A percentile compares a stretch with the other conserved stretches of the same genome.
These are phyloP conservation scores for Backusella psychrophila DNA, from an alignment of 192 early-diverging fungal genomes.

Conservation along the genomic window DNA sequence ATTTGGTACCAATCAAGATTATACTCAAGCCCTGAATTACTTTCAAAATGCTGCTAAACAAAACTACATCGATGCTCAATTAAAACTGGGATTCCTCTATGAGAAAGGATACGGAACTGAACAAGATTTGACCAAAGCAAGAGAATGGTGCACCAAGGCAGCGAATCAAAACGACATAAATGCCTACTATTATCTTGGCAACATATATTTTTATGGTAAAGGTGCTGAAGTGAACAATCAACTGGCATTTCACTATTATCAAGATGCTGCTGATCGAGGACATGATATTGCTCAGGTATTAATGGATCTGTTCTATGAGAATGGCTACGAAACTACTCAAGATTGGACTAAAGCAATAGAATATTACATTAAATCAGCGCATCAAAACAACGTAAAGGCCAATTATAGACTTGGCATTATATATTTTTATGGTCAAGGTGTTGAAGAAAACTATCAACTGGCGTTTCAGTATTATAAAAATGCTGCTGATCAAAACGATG, in stretches of 20 bases:
- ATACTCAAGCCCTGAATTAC: neutral
- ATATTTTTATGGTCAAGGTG: neutral
- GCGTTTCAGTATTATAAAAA: neutral
- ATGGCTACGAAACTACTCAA: neutral
- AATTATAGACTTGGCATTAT: neutral
- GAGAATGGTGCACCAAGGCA: neutral
- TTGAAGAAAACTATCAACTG: neutral
- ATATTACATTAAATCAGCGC: neutral
- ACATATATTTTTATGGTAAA: neutral
- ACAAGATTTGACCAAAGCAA: neutral
- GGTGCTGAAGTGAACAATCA: neutral
- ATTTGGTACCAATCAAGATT: neutral
- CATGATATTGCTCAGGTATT: too few species aligned
- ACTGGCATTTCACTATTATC: neutral
- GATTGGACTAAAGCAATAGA: neutral
- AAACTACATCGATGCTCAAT: neutral
- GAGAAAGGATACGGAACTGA: neutral
- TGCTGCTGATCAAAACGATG: neutral
- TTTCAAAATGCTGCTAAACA: neutral
- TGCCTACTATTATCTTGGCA: neutral
- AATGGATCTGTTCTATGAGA: too few species aligned
- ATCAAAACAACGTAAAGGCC: neutral
- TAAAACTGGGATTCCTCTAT: neutral
- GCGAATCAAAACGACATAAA: neutral
- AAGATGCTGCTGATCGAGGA: too few species aligned